Evolutionary conservation across 192 early-diverging fungal genomes (phyloP).

Genomic region (Spinellus fusiger): DNA sequence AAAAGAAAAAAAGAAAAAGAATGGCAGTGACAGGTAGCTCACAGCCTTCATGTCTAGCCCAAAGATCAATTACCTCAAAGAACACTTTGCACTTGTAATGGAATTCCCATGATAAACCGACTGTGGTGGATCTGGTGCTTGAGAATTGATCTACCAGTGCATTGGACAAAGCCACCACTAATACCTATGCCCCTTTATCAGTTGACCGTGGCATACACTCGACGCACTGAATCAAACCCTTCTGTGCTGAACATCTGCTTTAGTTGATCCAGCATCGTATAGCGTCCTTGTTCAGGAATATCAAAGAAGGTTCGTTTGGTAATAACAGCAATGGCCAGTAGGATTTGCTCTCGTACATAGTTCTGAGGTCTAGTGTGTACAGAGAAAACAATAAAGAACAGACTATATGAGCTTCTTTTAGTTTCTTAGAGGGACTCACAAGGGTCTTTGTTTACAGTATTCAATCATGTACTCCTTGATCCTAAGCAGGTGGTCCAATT

Average conservation of each 20-base stretch:
- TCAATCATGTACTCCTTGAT: slow-evolving; percentile 54
- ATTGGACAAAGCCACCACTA: slow-evolving; percentile 46
- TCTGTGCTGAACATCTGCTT: slow-evolving; percentile 41
- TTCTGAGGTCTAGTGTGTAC: slow-evolving; percentile 31
- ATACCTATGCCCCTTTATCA: slow-evolving; percentile 22
- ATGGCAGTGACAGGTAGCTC: too few species aligned
- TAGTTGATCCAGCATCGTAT: slow-evolving; percentile 49
- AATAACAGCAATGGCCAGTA: slow-evolving; percentile 54
- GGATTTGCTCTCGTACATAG: slow-evolving; percentile 49
- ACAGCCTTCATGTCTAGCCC: too few species aligned
- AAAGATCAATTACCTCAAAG: slow-evolving; percentile 55
- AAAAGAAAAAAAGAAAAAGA: too few species aligned
- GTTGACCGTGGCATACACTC: too few species aligned
- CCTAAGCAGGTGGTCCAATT: slow-evolving; percentile 41
- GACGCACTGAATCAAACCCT: slow-evolving; percentile 21
- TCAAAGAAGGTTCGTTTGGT: slow-evolving; percentile 63
- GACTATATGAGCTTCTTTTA: background rate
- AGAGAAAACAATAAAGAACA: background rate
- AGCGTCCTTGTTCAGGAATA: slow-evolving; percentile 41
- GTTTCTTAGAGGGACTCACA: slow-evolving; percentile 19
- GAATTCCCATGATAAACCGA: slow-evolving; percentile 63
- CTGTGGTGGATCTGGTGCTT: slow-evolving; percentile 45
- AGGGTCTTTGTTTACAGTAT: slow-evolving; percentile 46
- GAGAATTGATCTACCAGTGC: slow-evolving; percentile 62
- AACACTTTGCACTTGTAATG: slow-evolving; percentile 55